Evolutionary conservation across 768 basidiomycete species (phyloP).

Genomic region (Rhodotorula taiwanensis): DNA sequence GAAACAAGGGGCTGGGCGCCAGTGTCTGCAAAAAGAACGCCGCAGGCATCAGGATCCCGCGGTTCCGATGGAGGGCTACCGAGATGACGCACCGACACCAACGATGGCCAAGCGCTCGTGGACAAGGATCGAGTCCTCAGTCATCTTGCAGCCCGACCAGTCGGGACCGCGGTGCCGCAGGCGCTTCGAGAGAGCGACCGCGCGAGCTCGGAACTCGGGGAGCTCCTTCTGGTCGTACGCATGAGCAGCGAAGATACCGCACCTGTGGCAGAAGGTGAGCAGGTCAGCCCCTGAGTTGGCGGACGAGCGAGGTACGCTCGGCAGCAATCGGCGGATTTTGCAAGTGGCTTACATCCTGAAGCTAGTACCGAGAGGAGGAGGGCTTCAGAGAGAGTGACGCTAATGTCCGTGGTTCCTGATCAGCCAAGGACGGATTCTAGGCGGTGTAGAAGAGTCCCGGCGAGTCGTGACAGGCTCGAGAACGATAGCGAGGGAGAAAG

Average conservation of each 20-base stretch:
- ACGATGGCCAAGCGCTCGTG: constrained; percentile 97
- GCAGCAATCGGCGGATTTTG: too few species aligned
- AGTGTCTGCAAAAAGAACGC: constrained; percentile 64
- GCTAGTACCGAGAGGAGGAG: too few species aligned
- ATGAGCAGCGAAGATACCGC: constrained; percentile 40
- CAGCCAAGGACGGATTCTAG: too few species aligned
- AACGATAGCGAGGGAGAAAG: too few species aligned
- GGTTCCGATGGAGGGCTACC: neutral
- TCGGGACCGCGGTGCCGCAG: constrained; percentile 93
- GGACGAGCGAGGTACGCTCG: too few species aligned
- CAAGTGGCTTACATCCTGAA: too few species aligned
- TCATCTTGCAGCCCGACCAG: constrained; percentile 91
- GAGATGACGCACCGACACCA: constrained; percentile 67
- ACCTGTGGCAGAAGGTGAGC: constrained; percentile 16
- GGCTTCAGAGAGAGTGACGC: too few species aligned
- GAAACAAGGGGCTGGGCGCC: constrained; percentile 91
- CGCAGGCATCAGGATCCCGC: too few species aligned
- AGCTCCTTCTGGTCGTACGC: constrained; percentile 29
- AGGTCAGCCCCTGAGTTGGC: too few species aligned
- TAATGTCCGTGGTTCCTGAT: too few species aligned
- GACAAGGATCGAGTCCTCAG: constrained; percentile 59
- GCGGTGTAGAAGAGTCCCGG: too few species aligned
- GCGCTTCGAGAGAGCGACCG: constrained; percentile 62
- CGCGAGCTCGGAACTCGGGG: constrained; percentile 33
- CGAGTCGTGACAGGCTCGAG: too few species aligned